A percentile compares a stretch with the other conserved stretches of the same genome.
phyloP scores from a whole-genome alignment of 768 basidiomycete genomes.

The Suillus hirtellus region DNA sequence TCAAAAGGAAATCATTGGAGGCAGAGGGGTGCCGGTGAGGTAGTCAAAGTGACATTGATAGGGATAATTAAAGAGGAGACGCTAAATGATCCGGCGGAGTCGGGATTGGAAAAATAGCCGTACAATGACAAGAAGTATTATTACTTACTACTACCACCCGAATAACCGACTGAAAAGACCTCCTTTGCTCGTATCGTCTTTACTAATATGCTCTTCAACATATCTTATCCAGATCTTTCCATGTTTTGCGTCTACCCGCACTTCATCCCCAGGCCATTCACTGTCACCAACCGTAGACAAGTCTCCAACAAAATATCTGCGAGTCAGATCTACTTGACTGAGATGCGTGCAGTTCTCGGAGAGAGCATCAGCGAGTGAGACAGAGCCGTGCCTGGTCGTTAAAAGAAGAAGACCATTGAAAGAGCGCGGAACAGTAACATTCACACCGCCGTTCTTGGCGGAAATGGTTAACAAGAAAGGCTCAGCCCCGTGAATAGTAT shows the following conservation, averaged over 20 bases:
- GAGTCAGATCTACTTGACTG: constrained; percentile 20
- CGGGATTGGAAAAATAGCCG: not conserved
- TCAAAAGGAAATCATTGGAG: too few species aligned
- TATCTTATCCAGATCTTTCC: constrained; percentile 25
- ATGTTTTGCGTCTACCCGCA: constrained; percentile 19
- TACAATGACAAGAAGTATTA: not conserved
- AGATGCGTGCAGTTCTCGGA: constrained; percentile 21
- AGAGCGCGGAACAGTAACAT: constrained; percentile 20
- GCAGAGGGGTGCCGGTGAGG: too few species aligned
- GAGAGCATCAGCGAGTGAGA: constrained; percentile 18
- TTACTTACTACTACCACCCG: constrained; percentile 1
- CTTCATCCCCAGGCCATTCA: constrained; percentile 24
- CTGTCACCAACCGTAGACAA: constrained; percentile 18
- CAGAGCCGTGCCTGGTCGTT: constrained; percentile 20
- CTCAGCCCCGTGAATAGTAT: constrained; percentile 12
- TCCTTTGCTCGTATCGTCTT: constrained; percentile 6
- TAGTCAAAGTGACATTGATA: too few species aligned
- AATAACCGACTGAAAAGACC: constrained; percentile 25
- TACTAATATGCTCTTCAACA: constrained; percentile 15
- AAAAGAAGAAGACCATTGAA: constrained; percentile 24
- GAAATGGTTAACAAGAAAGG: constrained; percentile 22
- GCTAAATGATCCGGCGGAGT: too few species aligned
- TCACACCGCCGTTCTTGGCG: constrained; percentile 17
- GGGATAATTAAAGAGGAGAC: too few species aligned
- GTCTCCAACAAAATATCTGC: constrained; percentile 29